These are phyloP conservation scores for Coemansia sp. DNA, from an alignment of 192 early-diverging fungal species.

Conservation along the genomic window DNA sequence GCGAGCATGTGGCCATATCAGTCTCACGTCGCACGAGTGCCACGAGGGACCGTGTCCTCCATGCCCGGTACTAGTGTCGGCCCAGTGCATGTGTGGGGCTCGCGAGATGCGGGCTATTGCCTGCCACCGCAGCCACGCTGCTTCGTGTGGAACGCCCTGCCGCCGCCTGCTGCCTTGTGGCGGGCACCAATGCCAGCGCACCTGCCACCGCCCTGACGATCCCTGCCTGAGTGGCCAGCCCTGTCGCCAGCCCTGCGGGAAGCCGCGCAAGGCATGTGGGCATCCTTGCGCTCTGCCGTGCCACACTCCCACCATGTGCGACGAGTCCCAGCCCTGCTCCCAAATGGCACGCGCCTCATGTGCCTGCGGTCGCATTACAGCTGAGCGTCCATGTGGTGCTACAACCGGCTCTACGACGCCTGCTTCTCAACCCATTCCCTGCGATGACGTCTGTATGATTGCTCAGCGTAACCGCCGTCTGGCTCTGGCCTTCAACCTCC, in stretches of 20 bases:
- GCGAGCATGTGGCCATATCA: slow-evolving; percentile 76
- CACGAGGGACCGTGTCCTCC: slow-evolving; percentile 91
- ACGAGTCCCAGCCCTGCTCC: slow-evolving; percentile 70
- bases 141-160: slow-evolving; percentile 64
- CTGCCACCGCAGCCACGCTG: slow-evolving; percentile 68
- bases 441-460: slow-evolving; percentile 79
- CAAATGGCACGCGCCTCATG: slow-evolving; percentile 55
- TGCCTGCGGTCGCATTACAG: slow-evolving; percentile 68
- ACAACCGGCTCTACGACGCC: slow-evolving; percentile 34
- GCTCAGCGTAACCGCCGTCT: slow-evolving; percentile 76
- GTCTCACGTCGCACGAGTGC: slow-evolving; percentile 73
- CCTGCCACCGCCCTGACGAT: slow-evolving; percentile 74
- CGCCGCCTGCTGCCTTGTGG: slow-evolving; percentile 61
- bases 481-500: slow-evolving; percentile 74
- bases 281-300: slow-evolving; percentile 75
- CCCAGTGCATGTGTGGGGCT: slow-evolving; percentile 77
- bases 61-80: slow-evolving; percentile 77
- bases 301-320: slow-evolving; percentile 74
- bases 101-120: slow-evolving; percentile 73
- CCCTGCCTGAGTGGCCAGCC: slow-evolving; percentile 62
- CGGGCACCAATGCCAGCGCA: slow-evolving; percentile 74
- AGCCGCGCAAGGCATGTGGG: slow-evolving; percentile 75
- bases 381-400: slow-evolving; percentile 68
- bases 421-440: slow-evolving; percentile 59
- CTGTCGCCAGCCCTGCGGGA: slow-evolving; percentile 74